Evolutionary conservation across 2,329 filamentous ascomycete species (phyloP).

Genomic region (Ceratocystis cacaofunesta): DNA sequence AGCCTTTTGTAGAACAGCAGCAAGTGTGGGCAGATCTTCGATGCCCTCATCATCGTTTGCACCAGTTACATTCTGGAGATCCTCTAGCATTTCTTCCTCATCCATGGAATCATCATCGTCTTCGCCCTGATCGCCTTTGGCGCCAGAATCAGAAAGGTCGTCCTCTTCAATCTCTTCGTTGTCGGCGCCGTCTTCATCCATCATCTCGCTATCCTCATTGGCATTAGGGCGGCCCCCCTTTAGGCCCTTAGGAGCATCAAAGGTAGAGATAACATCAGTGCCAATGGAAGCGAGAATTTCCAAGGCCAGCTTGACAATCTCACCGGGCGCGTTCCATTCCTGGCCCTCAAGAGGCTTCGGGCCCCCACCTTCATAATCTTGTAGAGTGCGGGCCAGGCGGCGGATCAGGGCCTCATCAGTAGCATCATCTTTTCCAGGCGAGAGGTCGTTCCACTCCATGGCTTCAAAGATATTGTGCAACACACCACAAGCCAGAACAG

Average conservation of each 20-base stretch:
- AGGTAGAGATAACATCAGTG: conserved; percentile 39
- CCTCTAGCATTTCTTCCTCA: conserved; percentile 42
- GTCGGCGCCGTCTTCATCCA: conserved; percentile 23
- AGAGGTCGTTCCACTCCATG: conserved; percentile 38
- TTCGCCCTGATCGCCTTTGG: conserved; percentile 26
- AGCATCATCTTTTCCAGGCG: conserved; percentile 32
- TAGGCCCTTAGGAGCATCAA: conserved; percentile 23
- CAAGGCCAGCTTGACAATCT: conserved; percentile 40
- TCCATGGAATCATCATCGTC: conserved; percentile 39
- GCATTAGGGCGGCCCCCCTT: conserved; percentile 22
- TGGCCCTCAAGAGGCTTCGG: conserved; percentile 12
- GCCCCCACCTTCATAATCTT: conserved; percentile 19
- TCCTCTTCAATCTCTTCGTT: conserved; percentile 25
- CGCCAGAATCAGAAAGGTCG: conserved; percentile 26
- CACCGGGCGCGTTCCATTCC: conserved; percentile 28
- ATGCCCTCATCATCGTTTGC: conserved; percentile 27
- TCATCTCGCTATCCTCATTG: conserved; percentile 24
- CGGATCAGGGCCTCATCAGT: conserved; percentile 38
- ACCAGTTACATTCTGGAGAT: conserved; percentile 50
- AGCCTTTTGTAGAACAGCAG: conserved; percentile 31
- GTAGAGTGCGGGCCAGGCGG: conserved; percentile 28
- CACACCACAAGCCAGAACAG: conserved; percentile 43
- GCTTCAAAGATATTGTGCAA: conserved; percentile 47
- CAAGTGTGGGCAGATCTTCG: conserved; percentile 40
- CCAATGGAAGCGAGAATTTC: conserved; percentile 52